phyloP scores from a whole-genome alignment of 768 basidiomycete species.

The Tulasnella sp. region DNA sequence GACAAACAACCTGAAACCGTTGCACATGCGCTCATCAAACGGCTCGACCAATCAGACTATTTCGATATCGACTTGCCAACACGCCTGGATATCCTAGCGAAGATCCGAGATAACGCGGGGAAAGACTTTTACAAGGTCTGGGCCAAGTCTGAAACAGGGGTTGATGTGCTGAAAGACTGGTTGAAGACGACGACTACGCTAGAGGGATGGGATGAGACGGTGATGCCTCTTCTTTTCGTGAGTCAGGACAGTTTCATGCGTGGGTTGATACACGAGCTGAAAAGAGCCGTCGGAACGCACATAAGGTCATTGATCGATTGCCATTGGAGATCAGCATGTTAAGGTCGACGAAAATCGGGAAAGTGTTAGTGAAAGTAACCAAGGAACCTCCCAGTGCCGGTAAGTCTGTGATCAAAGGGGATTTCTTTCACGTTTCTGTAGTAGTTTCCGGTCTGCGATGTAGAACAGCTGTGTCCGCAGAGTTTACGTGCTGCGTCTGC shows the following conservation, averaged over 20 bases:
- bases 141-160: slow-evolving; percentile 63
- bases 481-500: not conserved
- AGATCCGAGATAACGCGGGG: slow-evolving; percentile 72
- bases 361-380: slow-evolving; percentile 62
- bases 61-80: slow-evolving; percentile 52
- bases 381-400: slow-evolving; percentile 69
- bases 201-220: slow-evolving; percentile 52
- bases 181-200: slow-evolving; percentile 52
- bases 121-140: slow-evolving; percentile 83
- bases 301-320: slow-evolving; percentile 81
- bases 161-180: slow-evolving; percentile 77
- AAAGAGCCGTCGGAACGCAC: not conserved
- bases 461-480: not conserved
- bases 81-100: slow-evolving; percentile 66
- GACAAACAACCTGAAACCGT: slow-evolving; percentile 47
- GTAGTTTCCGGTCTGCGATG: not conserved
- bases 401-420: slow-evolving; percentile 41
- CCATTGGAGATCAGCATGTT: slow-evolving; percentile 63
- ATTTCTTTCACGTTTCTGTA: not conserved
- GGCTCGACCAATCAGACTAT: slow-evolving; percentile 32
- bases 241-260: slow-evolving; percentile 33
- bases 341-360: slow-evolving; percentile 65
- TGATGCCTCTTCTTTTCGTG: slow-evolving; percentile 82
- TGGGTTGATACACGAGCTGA: not conserved
- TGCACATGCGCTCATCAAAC: slow-evolving; percentile 48